These are phyloP conservation scores for Macrocybe gigantea DNA, from an alignment of 768 basidiomycete species.

Conservation along the genomic window DNA sequence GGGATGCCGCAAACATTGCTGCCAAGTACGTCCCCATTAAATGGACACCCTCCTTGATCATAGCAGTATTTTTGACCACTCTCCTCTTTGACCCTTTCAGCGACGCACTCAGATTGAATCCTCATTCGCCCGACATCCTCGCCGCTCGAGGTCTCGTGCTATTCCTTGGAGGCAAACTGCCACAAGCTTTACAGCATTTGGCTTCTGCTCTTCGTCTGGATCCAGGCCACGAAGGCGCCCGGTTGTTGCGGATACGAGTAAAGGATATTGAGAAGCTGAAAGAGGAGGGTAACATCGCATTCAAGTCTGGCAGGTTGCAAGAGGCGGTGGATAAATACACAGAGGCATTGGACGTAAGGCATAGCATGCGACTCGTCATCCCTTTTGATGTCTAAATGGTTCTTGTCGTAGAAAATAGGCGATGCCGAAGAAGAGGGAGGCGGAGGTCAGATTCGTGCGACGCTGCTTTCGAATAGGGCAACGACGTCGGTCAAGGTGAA, in stretches of 20 bases:
- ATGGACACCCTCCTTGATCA: not conserved
- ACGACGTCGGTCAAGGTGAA: slow-evolving; percentile 71
- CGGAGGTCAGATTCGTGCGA: slow-evolving; percentile 78
- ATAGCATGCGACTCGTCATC: not conserved
- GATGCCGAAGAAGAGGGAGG: slow-evolving; percentile 62
- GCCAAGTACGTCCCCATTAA: slow-evolving; percentile 54
- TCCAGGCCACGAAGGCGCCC: slow-evolving; percentile 68
- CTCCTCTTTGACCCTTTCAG: slow-evolving; percentile 26
- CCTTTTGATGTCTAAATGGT: not conserved
- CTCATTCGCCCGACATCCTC: slow-evolving; percentile 76
- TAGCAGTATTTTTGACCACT: not conserved
- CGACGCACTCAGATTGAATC: slow-evolving; percentile 66
- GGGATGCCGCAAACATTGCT: slow-evolving; percentile 67
- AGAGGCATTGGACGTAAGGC: slow-evolving; percentile 61
- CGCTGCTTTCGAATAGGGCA: slow-evolving; percentile 78
- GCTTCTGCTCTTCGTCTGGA: slow-evolving; percentile 70
- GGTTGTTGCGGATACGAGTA: slow-evolving; percentile 68
- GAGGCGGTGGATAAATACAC: slow-evolving; percentile 68
- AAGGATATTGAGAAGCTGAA: slow-evolving; percentile 79
- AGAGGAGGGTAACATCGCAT: slow-evolving; percentile 77
- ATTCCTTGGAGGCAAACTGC: slow-evolving; percentile 65
- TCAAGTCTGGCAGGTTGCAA: slow-evolving; percentile 52
- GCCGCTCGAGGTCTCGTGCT: slow-evolving; percentile 74
- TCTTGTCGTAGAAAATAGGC: slow-evolving; percentile 52
- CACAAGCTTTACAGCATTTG: slow-evolving; percentile 67